Conservation (phyloP, 2,329 filamentous ascomycete species). For the Ilyonectria destructans region DNA sequence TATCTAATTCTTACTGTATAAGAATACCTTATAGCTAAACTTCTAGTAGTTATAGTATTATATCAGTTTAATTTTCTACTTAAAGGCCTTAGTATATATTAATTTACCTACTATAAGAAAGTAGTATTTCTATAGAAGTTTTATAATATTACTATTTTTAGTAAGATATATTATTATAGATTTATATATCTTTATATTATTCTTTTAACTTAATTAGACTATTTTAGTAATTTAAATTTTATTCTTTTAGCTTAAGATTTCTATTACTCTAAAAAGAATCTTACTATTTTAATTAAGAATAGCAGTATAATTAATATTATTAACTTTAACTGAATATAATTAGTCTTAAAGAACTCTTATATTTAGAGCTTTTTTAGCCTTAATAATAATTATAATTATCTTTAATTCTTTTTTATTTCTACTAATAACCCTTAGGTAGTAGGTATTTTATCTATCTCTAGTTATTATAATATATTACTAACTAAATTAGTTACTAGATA, state of each 20-base stretch:
- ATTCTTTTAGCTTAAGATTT: constrained; percentile 44
- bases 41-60: constrained; percentile 29
- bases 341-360: constrained; percentile 43
- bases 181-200: not conserved
- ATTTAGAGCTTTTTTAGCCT: constrained; percentile 21
- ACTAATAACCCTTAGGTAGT: constrained; percentile 13
- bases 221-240: constrained; percentile 43
- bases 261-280: constrained; percentile 30
- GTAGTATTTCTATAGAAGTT: constrained; percentile 20
- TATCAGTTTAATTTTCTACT: constrained; percentile 13
- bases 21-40: constrained; percentile 29
- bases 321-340: constrained; percentile 47
- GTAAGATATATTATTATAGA: not conserved
- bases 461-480: constrained; percentile 15
- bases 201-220: constrained; percentile 43
- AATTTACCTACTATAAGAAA: constrained; percentile 22
- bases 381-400: constrained; percentile 12
- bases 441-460: constrained; percentile 15
- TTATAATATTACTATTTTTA: constrained; percentile 18
- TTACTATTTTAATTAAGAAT: constrained; percentile 41
- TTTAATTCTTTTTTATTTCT: constrained; percentile 23
- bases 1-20: constrained; percentile 24
- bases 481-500: constrained; percentile 12
- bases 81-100: constrained; percentile 22
- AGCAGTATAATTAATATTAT: constrained; percentile 42